phyloP scores from a whole-genome alignment of 2,329 filamentous ascomycete genomes.

The Colletotrichum orbiculare region DNA sequence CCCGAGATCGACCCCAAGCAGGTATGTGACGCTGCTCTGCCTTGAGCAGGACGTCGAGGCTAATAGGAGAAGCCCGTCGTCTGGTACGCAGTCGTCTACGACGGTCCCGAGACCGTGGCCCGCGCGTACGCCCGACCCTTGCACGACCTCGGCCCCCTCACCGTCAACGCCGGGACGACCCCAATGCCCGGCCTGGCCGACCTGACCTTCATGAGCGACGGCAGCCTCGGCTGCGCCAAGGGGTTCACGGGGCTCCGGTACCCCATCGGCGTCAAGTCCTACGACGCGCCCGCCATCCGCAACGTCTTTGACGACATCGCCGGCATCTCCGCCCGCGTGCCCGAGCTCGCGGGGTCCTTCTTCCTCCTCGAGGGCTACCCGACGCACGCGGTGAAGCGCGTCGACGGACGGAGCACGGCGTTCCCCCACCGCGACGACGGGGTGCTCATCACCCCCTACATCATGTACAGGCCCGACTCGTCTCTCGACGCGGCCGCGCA shows the following conservation, averaged over 20 bases:
- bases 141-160: constrained; percentile 50
- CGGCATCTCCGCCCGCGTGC: constrained; percentile 48
- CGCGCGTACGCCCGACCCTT: constrained; percentile 53
- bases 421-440: constrained; percentile 53
- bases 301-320: constrained; percentile 46
- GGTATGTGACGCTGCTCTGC: constrained; percentile 39
- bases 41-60: neutral
- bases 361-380: constrained; percentile 39
- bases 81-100: constrained; percentile 52
- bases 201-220: constrained; percentile 51
- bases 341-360: constrained; percentile 39
- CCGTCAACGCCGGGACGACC: constrained; percentile 42
- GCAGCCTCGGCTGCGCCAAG: constrained; percentile 53
- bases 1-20: constrained; percentile 43
- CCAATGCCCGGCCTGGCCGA: constrained; percentile 55
- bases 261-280: constrained; percentile 54
- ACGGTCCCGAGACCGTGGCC: constrained; percentile 50
- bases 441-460: constrained; percentile 43
- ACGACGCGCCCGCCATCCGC: constrained; percentile 44
- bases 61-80: constrained; percentile 49
- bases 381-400: constrained; percentile 47
- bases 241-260: constrained; percentile 52
- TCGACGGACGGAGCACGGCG: constrained; percentile 44
- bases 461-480: constrained; percentile 44
- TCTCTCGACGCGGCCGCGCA: constrained; percentile 45